Evolutionary conservation across 2,329 filamentous ascomycete genomes (phyloP).

Genomic region (Teratosphaeria zuluensis): DNA sequence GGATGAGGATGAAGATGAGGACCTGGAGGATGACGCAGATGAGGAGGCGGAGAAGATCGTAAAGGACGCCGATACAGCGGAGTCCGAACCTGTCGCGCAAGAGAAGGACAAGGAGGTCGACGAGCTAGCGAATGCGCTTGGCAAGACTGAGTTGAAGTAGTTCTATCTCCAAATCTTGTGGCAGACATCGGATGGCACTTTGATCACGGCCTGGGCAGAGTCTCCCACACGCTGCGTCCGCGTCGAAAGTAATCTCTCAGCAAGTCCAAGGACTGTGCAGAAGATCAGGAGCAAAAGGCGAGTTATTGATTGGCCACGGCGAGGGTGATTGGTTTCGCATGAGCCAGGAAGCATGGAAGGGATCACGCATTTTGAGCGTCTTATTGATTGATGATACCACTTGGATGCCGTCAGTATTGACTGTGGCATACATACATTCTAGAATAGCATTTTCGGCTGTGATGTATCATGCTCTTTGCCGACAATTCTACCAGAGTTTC

Average conservation of each 20-base stretch:
- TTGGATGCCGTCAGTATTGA: not conserved
- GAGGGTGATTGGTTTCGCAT: not conserved
- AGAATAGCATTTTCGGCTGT: not conserved
- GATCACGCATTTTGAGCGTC: not conserved
- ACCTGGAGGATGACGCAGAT: conserved; percentile 57
- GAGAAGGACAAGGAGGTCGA: conserved; percentile 71
- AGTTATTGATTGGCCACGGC: not conserved
- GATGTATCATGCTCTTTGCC: too few relatives aligned
- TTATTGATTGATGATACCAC: not conserved
- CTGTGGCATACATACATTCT: not conserved
- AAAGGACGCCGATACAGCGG: conserved; percentile 60
- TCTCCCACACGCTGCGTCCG: not conserved
- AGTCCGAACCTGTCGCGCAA: conserved; percentile 63
- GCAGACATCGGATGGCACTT: not conserved
- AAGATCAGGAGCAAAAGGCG: not conserved
- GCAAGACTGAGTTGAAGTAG: conserved; percentile 50
- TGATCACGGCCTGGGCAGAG: not conserved
- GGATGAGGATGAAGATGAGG: conserved; percentile 50
- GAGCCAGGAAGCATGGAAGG: not conserved
- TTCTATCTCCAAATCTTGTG: not conserved
- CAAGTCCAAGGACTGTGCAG: not conserved
- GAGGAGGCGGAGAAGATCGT: conserved; percentile 52
- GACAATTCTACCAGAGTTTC: not conserved
- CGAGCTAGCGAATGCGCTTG: conserved; percentile 63
- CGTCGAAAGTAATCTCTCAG: not conserved